Conservation (phyloP, 1,284 basidiomycete species). For the Neonothopanus nambi region DNA sequence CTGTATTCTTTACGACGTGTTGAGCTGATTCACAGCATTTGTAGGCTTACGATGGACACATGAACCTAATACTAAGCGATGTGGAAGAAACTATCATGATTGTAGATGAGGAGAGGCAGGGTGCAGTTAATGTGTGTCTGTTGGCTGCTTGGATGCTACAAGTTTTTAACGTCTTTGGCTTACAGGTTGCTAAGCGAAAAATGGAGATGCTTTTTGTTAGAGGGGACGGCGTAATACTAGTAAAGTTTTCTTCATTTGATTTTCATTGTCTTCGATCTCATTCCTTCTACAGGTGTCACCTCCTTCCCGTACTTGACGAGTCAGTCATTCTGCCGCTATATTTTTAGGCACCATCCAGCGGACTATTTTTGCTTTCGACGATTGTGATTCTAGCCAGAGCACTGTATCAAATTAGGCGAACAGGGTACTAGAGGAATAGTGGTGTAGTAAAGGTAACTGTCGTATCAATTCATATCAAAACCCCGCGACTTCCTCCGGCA, state of each 20-base stretch:
- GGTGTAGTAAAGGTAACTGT: not conserved
- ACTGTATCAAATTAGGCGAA: not conserved
- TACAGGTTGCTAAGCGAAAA: conserved; percentile 88
- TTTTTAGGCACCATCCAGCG: too few species aligned
- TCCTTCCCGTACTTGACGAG: conserved; percentile 57
- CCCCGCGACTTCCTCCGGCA: too few species aligned
- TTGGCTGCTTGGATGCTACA: not conserved
- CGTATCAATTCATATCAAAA: not conserved
- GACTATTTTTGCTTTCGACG: too few species aligned
- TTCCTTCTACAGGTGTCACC: conserved; percentile 62
- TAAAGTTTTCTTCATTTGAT: conserved; percentile 37
- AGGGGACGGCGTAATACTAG: conserved; percentile 92
- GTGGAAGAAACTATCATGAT: conserved; percentile 97
- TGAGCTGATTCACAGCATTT: conserved; percentile 15
- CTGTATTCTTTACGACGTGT: conserved; percentile 13
- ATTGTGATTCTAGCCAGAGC: not conserved
- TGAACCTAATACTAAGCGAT: conserved; percentile 98
- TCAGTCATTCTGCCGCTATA: not conserved
- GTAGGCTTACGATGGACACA: conserved; percentile 98
- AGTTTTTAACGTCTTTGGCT: not conserved
- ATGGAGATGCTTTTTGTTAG: conserved; percentile 98
- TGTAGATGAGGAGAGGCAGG: conserved; percentile 68
- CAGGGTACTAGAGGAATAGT: not conserved
- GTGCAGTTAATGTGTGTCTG: conserved; percentile 60
- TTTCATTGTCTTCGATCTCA: conserved; percentile 13